phyloP scores from a whole-genome alignment of 495 filamentous ascomycete genomes.

The Chaetomium cochliodes region DNA sequence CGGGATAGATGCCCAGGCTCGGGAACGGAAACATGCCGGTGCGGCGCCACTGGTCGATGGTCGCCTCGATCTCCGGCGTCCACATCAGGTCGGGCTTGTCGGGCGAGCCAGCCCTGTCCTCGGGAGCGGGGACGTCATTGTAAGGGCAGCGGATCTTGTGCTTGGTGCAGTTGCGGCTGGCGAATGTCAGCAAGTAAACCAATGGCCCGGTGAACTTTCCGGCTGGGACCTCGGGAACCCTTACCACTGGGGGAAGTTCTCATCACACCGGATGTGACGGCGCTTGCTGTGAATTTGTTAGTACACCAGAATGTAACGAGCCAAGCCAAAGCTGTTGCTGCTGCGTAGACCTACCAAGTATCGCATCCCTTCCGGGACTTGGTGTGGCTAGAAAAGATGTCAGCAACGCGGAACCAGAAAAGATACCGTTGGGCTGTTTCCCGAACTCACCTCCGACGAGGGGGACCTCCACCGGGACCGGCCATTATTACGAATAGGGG shows the following conservation, averaged over 20 bases:
- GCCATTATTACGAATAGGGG: slow-evolving; percentile 60
- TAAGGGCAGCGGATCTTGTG: slow-evolving; percentile 98
- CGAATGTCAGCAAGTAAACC: slow-evolving; percentile 35
- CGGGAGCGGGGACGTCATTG: slow-evolving; percentile 71
- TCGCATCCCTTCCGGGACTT: slow-evolving; percentile 97
- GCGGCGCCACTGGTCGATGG: slow-evolving; percentile 77
- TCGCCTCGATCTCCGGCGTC: slow-evolving; percentile 75
- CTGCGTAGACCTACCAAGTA: slow-evolving; percentile 60
- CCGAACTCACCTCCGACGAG: slow-evolving; percentile 56
- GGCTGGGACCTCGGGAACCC: slow-evolving; percentile 23
- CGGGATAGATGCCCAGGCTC: slow-evolving; percentile 68
- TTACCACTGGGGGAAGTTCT: slow-evolving; percentile 96
- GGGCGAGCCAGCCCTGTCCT: slow-evolving; percentile 63
- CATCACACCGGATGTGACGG: slow-evolving; percentile 96
- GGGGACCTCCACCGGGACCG: slow-evolving; percentile 70
- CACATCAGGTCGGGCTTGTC: slow-evolving; percentile 77
- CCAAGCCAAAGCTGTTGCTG: neutral
- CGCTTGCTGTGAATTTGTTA: slow-evolving; percentile 60
- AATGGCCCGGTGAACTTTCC: neutral
- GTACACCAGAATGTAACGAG: neutral
- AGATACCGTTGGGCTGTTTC: neutral
- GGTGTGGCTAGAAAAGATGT: slow-evolving; percentile 66
- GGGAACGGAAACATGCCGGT: slow-evolving; percentile 87
- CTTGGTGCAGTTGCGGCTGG: slow-evolving; percentile 94
- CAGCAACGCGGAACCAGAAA: slow-evolving; percentile 19